phyloP scores from a whole-genome alignment of 2,329 filamentous ascomycete species.

The Fusarium bulbicola region DNA sequence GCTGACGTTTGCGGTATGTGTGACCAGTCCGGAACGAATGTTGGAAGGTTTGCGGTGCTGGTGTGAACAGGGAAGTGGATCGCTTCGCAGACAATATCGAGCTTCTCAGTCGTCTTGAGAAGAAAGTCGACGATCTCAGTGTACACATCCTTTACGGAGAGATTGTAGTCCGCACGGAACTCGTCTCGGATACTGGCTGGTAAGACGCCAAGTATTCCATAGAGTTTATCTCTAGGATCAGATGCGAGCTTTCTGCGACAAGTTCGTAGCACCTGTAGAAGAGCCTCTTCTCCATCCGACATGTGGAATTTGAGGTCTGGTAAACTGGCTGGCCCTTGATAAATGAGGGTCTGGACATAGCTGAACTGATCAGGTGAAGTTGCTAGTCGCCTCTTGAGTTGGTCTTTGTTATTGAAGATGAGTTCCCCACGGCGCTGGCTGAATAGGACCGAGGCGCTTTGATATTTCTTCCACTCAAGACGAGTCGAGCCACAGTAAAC shows the following conservation, averaged over 20 bases:
- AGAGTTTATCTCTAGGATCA: slow-evolving; percentile 20
- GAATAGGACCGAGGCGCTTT: background rate
- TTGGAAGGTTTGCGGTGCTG: slow-evolving; percentile 8
- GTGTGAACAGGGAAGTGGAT: slow-evolving; percentile 12
- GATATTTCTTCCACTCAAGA: slow-evolving; percentile 9
- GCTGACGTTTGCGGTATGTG: slow-evolving; percentile 17
- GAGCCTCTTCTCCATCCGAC: background rate
- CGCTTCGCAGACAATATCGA: slow-evolving; percentile 20
- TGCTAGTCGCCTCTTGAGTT: background rate
- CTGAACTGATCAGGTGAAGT: slow-evolving; percentile 13
- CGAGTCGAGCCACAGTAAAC: slow-evolving; percentile 12
- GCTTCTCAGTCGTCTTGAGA: slow-evolving; percentile 8
- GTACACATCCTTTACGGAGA: slow-evolving; percentile 24
- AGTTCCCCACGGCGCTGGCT: background rate
- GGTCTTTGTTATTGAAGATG: background rate
- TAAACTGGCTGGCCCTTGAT: slow-evolving; percentile 9
- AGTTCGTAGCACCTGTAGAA: slow-evolving; percentile 9
- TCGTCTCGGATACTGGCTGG: background rate
- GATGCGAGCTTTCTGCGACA: slow-evolving; percentile 12
- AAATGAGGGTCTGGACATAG: slow-evolving; percentile 5
- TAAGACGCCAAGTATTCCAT: slow-evolving; percentile 15
- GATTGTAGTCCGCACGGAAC: slow-evolving; percentile 7
- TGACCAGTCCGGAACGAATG: slow-evolving; percentile 28
- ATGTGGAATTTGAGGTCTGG: background rate
- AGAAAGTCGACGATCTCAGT: slow-evolving; percentile 24